Percentiles rank a stretch among this genome's conserved stretches.
phyloP scores from a whole-genome alignment of 352 stramenopile genomes.

The Plasmopara halstedii region DNA sequence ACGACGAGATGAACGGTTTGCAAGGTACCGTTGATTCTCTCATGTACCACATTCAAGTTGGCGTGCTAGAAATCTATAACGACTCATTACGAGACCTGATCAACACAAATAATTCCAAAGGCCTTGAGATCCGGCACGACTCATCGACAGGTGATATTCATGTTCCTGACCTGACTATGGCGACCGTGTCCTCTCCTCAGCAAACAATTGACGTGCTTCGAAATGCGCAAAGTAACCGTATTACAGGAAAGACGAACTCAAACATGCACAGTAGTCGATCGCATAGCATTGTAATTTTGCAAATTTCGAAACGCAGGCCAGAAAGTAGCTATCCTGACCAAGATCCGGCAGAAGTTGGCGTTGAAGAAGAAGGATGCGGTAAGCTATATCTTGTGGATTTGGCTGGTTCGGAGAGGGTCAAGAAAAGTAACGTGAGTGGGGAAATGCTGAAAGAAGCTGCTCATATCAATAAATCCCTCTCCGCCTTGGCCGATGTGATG shows the following conservation, averaged over 20 bases:
- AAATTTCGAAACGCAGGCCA: conserved; percentile 61
- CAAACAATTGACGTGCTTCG: conserved; percentile 63
- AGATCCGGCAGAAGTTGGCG: conserved; percentile 19
- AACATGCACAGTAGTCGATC: conserved; percentile 89
- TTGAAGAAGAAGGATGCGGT: conserved; percentile 58
- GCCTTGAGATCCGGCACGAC: conserved; percentile 72
- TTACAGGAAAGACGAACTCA: conserved; percentile 82
- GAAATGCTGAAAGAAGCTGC: conserved; percentile 71
- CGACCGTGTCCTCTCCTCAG: conserved; percentile 49
- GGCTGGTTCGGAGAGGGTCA: conserved; percentile 88
- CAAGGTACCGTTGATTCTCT: conserved; percentile 12
- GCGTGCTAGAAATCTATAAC: conserved; percentile 97
- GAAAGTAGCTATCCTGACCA: conserved; percentile 22
- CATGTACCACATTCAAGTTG: conserved; percentile 76
- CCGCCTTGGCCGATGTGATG: conserved; percentile 90
- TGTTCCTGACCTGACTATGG: conserved; percentile 70
- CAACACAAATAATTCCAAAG: conserved; percentile 45
- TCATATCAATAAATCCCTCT: conserved; percentile 88
- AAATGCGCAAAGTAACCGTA: conserved; percentile 63
- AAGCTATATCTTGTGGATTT: conserved; percentile 91
- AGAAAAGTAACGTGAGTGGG: conserved; percentile 84
- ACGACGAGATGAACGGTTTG: conserved; percentile 27
- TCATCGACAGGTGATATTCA: conserved; percentile 56
- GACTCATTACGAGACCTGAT: conserved; percentile 90
- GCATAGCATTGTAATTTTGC: conserved; percentile 89